Conservation (phyloP, 768 basidiomycete genomes). For the Tricholoma bakamatsutake region DNA sequence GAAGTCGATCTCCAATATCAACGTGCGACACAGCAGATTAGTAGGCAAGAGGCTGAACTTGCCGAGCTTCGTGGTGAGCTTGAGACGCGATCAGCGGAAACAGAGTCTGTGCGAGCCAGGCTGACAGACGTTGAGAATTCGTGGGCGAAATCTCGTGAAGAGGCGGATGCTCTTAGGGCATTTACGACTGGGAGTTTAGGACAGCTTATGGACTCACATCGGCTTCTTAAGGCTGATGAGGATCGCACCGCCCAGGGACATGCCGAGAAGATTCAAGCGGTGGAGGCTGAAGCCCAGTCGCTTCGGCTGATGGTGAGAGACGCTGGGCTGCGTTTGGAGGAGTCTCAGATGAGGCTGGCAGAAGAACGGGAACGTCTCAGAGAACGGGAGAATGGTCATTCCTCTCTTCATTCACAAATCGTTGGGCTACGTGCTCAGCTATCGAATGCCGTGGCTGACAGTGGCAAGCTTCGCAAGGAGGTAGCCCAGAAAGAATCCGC, state of each 20-base stretch:
- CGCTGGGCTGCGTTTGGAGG: slow-evolving; percentile 63
- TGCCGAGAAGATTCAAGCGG: slow-evolving; percentile 72
- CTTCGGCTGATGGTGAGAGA: slow-evolving; percentile 80
- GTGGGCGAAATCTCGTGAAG: slow-evolving; percentile 89
- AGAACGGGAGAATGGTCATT: slow-evolving; percentile 60
- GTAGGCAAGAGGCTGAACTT: slow-evolving; percentile 68
- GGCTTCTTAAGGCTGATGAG: slow-evolving; percentile 79
- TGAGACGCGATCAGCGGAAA: slow-evolving; percentile 68
- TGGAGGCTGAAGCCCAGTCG: slow-evolving; percentile 73
- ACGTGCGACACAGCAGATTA: slow-evolving; percentile 63
- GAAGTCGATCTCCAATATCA: slow-evolving; percentile 76
- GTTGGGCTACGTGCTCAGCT: slow-evolving; percentile 70
- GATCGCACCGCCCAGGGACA: slow-evolving; percentile 71
- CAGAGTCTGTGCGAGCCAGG: slow-evolving; percentile 59
- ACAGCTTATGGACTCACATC: slow-evolving; percentile 82
- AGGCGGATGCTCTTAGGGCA: slow-evolving; percentile 85
- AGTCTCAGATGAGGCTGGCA: slow-evolving; percentile 54
- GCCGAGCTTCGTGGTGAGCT: slow-evolving; percentile 77
- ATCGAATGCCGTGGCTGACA: slow-evolving; percentile 60
- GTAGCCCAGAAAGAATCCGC: slow-evolving; percentile 59
- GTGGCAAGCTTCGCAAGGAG: slow-evolving; percentile 66
- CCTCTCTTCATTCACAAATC: slow-evolving; percentile 65
- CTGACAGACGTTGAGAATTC: slow-evolving; percentile 82
- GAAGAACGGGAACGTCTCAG: slow-evolving; percentile 63
- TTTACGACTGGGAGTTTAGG: slow-evolving; percentile 84